phyloP scores from a whole-genome alignment of 2,329 filamentous ascomycete genomes.

The Colletotrichum costaricense region DNA sequence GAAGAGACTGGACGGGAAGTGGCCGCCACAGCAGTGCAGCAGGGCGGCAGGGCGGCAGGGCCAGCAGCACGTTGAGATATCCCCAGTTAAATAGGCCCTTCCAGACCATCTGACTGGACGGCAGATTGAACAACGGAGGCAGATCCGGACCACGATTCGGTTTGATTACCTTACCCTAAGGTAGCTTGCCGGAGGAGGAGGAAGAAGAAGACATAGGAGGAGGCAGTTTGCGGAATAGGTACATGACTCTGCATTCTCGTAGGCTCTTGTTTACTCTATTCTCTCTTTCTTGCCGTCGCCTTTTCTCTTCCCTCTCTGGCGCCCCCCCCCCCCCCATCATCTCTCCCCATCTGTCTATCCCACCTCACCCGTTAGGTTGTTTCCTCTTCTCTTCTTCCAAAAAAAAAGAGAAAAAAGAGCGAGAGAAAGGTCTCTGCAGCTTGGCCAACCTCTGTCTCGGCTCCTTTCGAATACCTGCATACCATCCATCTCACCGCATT shows the following conservation, averaged over 20 bases:
- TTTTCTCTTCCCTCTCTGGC: background rate
- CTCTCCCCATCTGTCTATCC: background rate
- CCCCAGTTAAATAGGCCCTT: background rate
- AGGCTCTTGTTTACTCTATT: background rate
- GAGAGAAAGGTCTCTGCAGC: background rate
- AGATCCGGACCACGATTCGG: slow-evolving; percentile 17
- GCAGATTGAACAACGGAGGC: slow-evolving; percentile 23
- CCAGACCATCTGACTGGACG: slow-evolving; percentile 18
- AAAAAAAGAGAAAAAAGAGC: too few species aligned
- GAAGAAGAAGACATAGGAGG: too few species aligned
- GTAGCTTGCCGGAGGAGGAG: background rate
- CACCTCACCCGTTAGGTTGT: background rate
- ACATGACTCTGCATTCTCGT: background rate
- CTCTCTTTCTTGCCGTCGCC: background rate
- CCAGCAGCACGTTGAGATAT: background rate
- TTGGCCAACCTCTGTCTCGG: background rate
- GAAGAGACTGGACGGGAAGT: background rate
- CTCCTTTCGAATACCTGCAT: background rate
- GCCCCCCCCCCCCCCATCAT: background rate
- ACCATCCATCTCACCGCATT: background rate
- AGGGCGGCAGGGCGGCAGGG: too few species aligned
- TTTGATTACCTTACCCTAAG: background rate
- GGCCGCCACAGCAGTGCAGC: background rate
- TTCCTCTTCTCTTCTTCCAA: background rate
- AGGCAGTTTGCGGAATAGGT: background rate